Evolutionary conservation across 2,329 filamentous ascomycete genomes (phyloP), one percentile per base, ranked within the genome.

Genomic region (Ramularia endophylla): DNA sequence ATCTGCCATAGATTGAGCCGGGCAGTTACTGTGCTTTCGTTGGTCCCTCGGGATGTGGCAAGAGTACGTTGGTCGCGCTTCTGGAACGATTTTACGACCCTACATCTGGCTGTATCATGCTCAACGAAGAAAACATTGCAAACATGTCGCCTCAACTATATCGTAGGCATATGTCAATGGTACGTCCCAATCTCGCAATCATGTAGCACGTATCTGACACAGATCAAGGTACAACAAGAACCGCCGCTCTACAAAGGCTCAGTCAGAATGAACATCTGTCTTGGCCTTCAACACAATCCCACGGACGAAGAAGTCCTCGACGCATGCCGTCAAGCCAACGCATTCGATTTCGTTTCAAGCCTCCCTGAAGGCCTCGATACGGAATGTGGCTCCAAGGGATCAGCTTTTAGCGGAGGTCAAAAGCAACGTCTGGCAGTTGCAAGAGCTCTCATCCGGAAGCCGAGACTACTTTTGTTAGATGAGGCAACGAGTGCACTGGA

Each of bases 181-280:
- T 89, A n/a, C n/a, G n/a, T n/a, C n/a, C n/a, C n/a, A n/a, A n/a
- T n/a, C n/a, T n/a, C n/a, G n/a, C n/a, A n/a, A n/a, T n/a, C n/a
- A n/a, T n/a, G n/a, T n/a, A n/a, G n/a, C n/a, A n/a, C n/a, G n/a
- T n/a, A n/a, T n/a, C n/a, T n/a, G n/a, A n/a, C n/a, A n/a, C n/a
- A n/a, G n/a, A n/a, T n/a, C n/a, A n/a, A n/a, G n/a, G n/a, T n/a
- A 0, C 78, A 82, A 3, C 85, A 89, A 61, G 84, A 89, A 58
- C 74, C 85, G 7, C 81, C 80, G 0, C 70, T 89, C 5, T 87
- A 85, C 55, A 78, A 81, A 59, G 80, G 79, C 49, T 78, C 78
- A 1, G 72, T 87, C 15, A 73, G 77, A 13, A 83, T 88, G 18
- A 65, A 76, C 48, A 59, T 76, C 18, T 47, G 65, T 0, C 59